These are phyloP conservation scores for Pichia sp. DNA, from an alignment of 1,139 yeast genomes.

Conservation along the genomic window DNA sequence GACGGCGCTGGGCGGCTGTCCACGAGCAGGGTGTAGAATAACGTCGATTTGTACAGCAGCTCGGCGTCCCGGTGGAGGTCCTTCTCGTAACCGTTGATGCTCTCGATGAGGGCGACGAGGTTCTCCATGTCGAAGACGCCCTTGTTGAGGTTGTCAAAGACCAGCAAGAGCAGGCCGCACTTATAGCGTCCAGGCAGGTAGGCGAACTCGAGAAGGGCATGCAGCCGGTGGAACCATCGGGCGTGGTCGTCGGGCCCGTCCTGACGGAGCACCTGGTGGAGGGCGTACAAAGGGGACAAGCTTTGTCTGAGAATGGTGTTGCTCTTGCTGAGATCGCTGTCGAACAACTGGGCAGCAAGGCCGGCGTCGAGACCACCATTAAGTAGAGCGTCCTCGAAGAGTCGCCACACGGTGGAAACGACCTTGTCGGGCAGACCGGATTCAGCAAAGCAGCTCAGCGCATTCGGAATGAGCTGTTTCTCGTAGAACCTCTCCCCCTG, in stretches of 20 bases:
- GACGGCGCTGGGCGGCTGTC: background rate
- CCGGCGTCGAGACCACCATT: constrained; percentile 51
- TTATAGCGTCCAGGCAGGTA: constrained; percentile 59
- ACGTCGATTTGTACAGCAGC: constrained; percentile 10
- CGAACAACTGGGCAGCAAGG: constrained; percentile 9
- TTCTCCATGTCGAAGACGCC: constrained; percentile 21
- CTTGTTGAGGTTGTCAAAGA: constrained; percentile 22
- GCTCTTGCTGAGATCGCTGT: background rate
- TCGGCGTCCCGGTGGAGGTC: constrained; percentile 15
- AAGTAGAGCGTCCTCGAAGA: constrained; percentile 58
- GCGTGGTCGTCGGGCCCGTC: constrained; percentile 16
- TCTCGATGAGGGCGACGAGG: constrained; percentile 24
- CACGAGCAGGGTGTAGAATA: constrained; percentile 18
- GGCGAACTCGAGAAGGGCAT: constrained; percentile 57
- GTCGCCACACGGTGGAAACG: constrained; percentile 36
- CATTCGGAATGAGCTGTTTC: constrained; percentile 49
- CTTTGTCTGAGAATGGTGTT: constrained; percentile 28
- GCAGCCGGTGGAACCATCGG: constrained; percentile 34
- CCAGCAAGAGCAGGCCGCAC: constrained; percentile 42
- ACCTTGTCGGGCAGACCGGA: constrained; percentile 53
- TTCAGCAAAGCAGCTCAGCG: constrained; percentile 61
- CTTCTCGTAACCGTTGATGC: constrained; percentile 25
- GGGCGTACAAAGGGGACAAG: constrained; percentile 27
- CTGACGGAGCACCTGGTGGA: constrained; percentile 20
- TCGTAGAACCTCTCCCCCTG: constrained; percentile 29